Evolutionary conservation across 176 grass and related monocot genomes (phyloP), one percentile per base, ranked within the genome.

Genomic region (Phoenix dactylifera): DNA sequence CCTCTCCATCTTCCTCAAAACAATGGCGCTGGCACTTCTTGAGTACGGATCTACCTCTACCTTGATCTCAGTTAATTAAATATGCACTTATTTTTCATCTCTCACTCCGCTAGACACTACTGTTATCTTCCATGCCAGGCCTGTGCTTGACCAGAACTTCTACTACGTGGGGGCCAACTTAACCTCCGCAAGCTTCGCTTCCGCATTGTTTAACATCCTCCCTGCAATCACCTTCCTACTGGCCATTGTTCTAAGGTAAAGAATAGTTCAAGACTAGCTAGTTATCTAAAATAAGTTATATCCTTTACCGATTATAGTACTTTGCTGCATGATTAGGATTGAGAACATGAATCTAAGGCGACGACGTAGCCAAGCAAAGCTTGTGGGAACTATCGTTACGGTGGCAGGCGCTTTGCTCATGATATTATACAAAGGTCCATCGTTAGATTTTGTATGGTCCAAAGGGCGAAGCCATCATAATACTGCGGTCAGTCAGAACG

Each of bases 321-420:
- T 44, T 44, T 44, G 1, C 2, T 44, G 35, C 12, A 9, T 44
- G 35, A 12, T 44, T 9, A 63, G 87, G 39, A 92, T 98, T 59
- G 87, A 98, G 76, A 88, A 59, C 58, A 26, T 98, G 75, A 76
- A 57, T 17, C 53, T 98, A 62, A 73, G 78, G 22, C 82, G 79
- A 56, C 28, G 72, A 6, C 87, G 86, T n/a, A 85, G 93, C 73
- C 93, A 98, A 77, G 87, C 82, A 4, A 98, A 98, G 81, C 78
- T 98, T 54, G 55, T 35, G 19, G 93, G 93, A 49, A 80, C 93
- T 1, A 3, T 88, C 6, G 60, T 67, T 48, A 85, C 81, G 3
- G 84, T 92, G n/a, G 78, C 62, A 18, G 93, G 87, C 15, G 87
- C 93, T 9, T 58, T 98, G 87, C 76, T 98, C 22, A 98, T 98